Evolutionary conservation across 139 green algal genomes (phyloP).

Genomic region (Closterium sp.): DNA sequence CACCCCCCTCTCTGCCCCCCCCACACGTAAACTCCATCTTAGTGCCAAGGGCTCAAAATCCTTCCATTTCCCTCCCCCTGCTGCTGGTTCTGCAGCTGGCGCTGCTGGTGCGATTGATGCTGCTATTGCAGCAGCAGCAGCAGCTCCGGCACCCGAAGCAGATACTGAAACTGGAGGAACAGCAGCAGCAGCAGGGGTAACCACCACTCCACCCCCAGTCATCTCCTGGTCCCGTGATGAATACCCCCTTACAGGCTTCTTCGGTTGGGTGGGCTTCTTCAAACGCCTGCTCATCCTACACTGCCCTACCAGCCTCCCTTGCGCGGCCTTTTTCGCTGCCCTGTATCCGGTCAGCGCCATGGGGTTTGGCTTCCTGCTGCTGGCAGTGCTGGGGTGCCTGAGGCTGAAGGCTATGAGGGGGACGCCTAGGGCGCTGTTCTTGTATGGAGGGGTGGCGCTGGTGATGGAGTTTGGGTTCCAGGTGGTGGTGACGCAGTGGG

Average conservation of each 20-base stretch:
- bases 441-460: neutral
- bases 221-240: neutral
- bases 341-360: conserved; percentile 22
- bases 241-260: neutral
- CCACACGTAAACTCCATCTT: neutral
- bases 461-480: too few species aligned
- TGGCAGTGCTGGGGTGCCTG: conserved; percentile 10
- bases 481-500: neutral
- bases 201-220: neutral
- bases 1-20: neutral
- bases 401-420: neutral
- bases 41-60: neutral
- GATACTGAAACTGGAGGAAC: neutral
- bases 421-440: neutral
- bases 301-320: neutral
- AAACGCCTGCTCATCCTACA: conserved; percentile 39
- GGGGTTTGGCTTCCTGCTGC: conserved; percentile 15
- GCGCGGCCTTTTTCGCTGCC: conserved; percentile 24
- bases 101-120: neutral
- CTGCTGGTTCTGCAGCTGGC: neutral
- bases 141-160: neutral
- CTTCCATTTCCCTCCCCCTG: neutral
- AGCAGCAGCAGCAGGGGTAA: neutral
- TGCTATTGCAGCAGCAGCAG: neutral
- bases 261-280: conserved; percentile 13